Base-by-base conservation (phyloP, 2,329 filamentous ascomycete genomes). In the Pseudogymnoascus sp. region DNA sequence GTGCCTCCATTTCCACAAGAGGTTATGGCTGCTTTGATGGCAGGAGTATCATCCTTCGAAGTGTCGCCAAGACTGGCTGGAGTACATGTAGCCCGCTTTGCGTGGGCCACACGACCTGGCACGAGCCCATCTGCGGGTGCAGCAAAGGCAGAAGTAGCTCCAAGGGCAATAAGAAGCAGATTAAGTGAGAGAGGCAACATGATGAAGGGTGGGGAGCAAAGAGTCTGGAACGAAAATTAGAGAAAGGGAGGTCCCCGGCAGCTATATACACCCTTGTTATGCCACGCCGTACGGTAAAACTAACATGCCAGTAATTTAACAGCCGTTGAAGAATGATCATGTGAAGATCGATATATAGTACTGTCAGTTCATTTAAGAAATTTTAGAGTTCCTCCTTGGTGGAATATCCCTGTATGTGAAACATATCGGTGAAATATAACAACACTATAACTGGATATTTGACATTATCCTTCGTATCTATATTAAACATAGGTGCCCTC, bases 31-130 rank as follows among this genome's bases (percentile, higher is more conserved):
- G 74, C 70, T 37, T 69, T 66, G 50, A 81, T 80, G 1, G 77
- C 76, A 1, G 78, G 78, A 0, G 74, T 72, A 64, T 80, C 78
- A 59, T 80, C 77, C 0, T 67, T 71, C 1, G 70, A 72, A 18
- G 66, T 14, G 37, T 64, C 33, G 18, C 62, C 66, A 23, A 62
- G 65, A 14, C 66, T 66, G 7, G 63, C 62, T 21, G 67, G 66
- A 28, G 69, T 70, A 28, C 68, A 70, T 44, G 63, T 63, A 33
- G 67, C 68, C 50, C 68, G 65, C 42, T 64, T 68, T n/a, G 65
- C 64, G n/a, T 67, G 37, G 5, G 61, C 42, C n/a, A 18, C 25
- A 12, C 47, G 25, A 8, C 33, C 47, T 33, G 47, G 47, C n/a
- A 56, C 25, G 25, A 31, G 25, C 8, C 47, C 47, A 18, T 56